Conservation (phyloP, 2,329 filamentous ascomycete species). For the Penicillium sp. region DNA sequence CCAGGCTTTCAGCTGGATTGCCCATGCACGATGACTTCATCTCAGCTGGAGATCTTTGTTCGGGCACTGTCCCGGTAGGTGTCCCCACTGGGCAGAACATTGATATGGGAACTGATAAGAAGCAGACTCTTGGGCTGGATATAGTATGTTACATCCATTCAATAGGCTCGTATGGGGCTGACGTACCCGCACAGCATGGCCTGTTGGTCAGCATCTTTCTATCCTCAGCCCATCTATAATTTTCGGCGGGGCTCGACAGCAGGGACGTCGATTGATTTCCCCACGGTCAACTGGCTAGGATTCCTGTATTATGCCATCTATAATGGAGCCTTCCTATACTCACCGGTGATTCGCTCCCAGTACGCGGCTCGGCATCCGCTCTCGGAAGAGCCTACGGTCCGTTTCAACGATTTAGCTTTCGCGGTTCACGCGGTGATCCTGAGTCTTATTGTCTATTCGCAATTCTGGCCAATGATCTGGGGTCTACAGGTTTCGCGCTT, state of each 20-base stretch:
- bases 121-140: slow-evolving; percentile 65
- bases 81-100: neutral
- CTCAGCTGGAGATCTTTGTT: slow-evolving; percentile 38
- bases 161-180: neutral
- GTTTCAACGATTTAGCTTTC: slow-evolving; percentile 87
- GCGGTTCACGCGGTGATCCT: slow-evolving; percentile 77
- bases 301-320: slow-evolving; percentile 71
- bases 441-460: slow-evolving; percentile 71
- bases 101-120: neutral
- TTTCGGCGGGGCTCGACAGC: slow-evolving; percentile 72
- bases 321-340: slow-evolving; percentile 75
- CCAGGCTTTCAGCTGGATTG: neutral
- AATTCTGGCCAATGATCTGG: slow-evolving; percentile 74
- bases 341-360: slow-evolving; percentile 72
- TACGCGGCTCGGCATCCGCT: slow-evolving; percentile 78
- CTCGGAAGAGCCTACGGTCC: slow-evolving; percentile 77
- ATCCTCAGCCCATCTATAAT: slow-evolving; percentile 86
- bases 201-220: slow-evolving; percentile 87
- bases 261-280: slow-evolving; percentile 87
- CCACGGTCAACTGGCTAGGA: slow-evolving; percentile 66
- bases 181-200: slow-evolving; percentile 48
- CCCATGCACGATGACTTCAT: slow-evolving; percentile 7
- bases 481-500: slow-evolving; percentile 64
- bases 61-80: slow-evolving; percentile 46
- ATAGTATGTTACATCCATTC: slow-evolving; percentile 6